A percentile compares a stretch with the other conserved stretches of the same genome.
Evolutionary conservation across 148 eudicot species (phyloP).

Genomic region (Silene latifolia): DNA sequence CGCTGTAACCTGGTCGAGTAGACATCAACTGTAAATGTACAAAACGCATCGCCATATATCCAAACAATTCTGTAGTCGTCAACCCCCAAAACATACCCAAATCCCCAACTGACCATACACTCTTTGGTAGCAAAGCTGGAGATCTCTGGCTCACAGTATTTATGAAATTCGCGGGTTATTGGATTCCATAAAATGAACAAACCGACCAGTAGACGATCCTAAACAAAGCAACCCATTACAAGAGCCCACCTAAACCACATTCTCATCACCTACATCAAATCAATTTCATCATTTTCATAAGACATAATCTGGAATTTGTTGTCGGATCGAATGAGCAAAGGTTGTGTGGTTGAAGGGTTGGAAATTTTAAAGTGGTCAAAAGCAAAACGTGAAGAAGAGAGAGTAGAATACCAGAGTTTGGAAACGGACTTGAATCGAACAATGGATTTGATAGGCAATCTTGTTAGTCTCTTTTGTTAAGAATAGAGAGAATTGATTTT

Average conservation of each 20-base stretch:
- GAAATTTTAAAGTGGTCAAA: constrained; percentile 5
- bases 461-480: constrained; percentile 9
- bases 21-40: background rate
- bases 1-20: background rate
- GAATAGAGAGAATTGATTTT: too few relatives aligned
- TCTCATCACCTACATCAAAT: background rate
- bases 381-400: constrained; percentile 16
- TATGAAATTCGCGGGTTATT: background rate
- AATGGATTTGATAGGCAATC: constrained; percentile 10
- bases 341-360: background rate
- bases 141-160: background rate
- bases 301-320: background rate
- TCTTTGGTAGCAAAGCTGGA: background rate
- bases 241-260: background rate
- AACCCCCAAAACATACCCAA: constrained; percentile 1
- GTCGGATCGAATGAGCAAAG: background rate
- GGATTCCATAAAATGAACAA: constrained; percentile 8
- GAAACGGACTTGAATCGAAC: background rate
- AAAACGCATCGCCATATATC: background rate
- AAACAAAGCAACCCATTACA: constrained; percentile 5
- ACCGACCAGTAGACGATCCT: background rate
- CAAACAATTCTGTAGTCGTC: constrained; percentile 9
- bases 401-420: background rate
- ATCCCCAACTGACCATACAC: background rate
- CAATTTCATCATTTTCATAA: background rate